Evolutionary conservation across 441 rosid species (phyloP).

Genomic region (Bocquillonia castaneifolia): DNA sequence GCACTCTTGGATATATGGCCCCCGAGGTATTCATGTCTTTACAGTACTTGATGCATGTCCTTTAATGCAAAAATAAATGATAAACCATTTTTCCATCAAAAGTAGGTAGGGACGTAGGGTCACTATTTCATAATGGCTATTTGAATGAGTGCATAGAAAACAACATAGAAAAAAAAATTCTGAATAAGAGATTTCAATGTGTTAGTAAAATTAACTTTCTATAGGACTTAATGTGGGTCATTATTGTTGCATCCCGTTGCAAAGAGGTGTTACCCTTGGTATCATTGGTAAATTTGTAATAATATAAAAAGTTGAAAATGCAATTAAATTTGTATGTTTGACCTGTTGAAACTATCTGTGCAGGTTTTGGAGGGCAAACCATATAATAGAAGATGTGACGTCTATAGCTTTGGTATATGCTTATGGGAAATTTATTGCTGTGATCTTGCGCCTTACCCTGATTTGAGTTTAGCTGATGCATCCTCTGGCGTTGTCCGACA

Average conservation of each 20-base stretch:
- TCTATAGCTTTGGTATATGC: conserved; percentile 95
- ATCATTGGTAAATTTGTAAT: not conserved
- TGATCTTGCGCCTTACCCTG: conserved; percentile 80
- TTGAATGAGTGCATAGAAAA: not conserved
- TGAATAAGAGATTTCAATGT: too few relatives aligned
- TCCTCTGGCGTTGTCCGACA: conserved; percentile 83
- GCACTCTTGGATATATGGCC: conserved; percentile 95
- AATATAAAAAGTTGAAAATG: not conserved
- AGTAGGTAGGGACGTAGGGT: not conserved
- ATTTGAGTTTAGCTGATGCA: conserved; percentile 76
- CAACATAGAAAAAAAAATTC: not conserved
- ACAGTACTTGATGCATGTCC: not conserved
- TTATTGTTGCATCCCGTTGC: not conserved
- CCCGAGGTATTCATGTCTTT: conserved; percentile 59
- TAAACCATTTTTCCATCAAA: not conserved
- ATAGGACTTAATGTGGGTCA: not conserved
- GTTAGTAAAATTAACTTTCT: not conserved
- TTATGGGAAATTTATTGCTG: conserved; percentile 96
- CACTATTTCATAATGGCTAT: not conserved
- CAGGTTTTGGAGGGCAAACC: conserved; percentile 94
- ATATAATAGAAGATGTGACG: conserved; percentile 87
- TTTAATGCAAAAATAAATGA: not conserved
- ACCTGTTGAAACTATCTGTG: not conserved
- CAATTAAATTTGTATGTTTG: not conserved
- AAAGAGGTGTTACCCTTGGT: not conserved